Evolutionary conservation across 2,329 filamentous ascomycete species (phyloP).

Genomic region (Aureobasidium melanogenum): DNA sequence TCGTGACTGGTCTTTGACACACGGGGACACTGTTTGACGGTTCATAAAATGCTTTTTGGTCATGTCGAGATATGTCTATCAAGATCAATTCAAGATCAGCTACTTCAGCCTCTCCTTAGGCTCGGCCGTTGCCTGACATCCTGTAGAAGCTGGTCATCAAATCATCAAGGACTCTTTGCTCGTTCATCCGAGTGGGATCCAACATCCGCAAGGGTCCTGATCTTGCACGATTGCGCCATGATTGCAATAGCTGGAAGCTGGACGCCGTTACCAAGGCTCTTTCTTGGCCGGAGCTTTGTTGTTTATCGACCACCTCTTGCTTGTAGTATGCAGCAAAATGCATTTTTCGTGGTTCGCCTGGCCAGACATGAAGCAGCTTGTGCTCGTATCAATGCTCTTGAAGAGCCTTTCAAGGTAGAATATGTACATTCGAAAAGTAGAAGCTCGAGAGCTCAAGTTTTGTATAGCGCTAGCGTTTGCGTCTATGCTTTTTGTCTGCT

Average conservation of each 20-base stretch:
- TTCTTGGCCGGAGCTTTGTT: background rate
- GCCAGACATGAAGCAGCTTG: background rate
- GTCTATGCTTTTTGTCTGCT: slow-evolving; percentile 17
- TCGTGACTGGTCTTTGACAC: too few species aligned
- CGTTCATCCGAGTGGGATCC: background rate
- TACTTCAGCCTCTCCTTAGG: background rate
- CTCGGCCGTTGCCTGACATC: background rate
- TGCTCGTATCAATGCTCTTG: background rate
- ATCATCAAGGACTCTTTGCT: background rate
- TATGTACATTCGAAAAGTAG: background rate
- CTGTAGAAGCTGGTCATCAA: background rate
- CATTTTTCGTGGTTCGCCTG: background rate
- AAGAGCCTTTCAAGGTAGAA: background rate
- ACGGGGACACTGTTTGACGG: too few species aligned
- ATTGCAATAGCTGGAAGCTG: background rate
- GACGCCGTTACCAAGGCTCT: background rate
- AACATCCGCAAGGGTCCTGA: background rate
- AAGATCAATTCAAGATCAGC: background rate
- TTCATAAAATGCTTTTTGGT: slow-evolving; percentile 1
- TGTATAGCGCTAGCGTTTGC: too few species aligned
- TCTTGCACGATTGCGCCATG: background rate
- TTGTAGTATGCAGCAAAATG: background rate
- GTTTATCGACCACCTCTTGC: background rate
- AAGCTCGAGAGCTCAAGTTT: background rate
- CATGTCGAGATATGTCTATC: background rate